Conservation (phyloP, 306 rosid genomes). For the Purshia tridentata region DNA sequence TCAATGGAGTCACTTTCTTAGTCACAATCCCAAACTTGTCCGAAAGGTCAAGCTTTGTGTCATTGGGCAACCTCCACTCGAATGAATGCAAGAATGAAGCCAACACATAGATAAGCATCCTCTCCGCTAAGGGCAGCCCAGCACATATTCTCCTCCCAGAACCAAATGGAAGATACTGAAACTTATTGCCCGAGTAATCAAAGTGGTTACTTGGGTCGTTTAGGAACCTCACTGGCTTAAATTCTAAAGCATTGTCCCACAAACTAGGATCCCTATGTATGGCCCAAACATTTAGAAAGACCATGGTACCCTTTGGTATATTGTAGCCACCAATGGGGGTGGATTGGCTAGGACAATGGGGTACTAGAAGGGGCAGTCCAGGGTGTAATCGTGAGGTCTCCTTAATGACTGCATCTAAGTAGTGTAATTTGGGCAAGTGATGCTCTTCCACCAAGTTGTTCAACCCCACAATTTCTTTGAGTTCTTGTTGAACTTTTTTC, state of each 20-base stretch:
- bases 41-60: conserved; percentile 2
- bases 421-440: conserved; percentile 24
- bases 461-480: conserved; percentile 25
- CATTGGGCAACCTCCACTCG: conserved; percentile 26
- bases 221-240: conserved; percentile 26
- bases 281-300: conserved; percentile 25
- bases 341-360: conserved; percentile 19
- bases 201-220: background rate
- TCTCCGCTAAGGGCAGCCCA: conserved; percentile 29
- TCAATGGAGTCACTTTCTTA: conserved; percentile 17
- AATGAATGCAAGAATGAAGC: conserved; percentile 28
- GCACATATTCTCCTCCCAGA: conserved; percentile 31
- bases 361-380: background rate
- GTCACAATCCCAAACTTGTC: conserved; percentile 24
- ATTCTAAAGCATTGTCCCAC: conserved; percentile 29
- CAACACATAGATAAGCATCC: background rate
- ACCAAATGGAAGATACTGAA: conserved; percentile 33
- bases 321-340: conserved; percentile 29
- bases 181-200: conserved; percentile 19
- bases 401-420: conserved; percentile 27
- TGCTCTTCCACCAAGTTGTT: conserved; percentile 32
- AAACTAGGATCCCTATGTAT: conserved; percentile 29
- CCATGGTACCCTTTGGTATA: conserved; percentile 21
- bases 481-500: conserved; percentile 26
- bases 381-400: conserved; percentile 41